Evolutionary conservation across 1,284 basidiomycete genomes (phyloP), one percentile per base, ranked within the genome.

Genomic region (Rhodotorula glutinis): DNA sequence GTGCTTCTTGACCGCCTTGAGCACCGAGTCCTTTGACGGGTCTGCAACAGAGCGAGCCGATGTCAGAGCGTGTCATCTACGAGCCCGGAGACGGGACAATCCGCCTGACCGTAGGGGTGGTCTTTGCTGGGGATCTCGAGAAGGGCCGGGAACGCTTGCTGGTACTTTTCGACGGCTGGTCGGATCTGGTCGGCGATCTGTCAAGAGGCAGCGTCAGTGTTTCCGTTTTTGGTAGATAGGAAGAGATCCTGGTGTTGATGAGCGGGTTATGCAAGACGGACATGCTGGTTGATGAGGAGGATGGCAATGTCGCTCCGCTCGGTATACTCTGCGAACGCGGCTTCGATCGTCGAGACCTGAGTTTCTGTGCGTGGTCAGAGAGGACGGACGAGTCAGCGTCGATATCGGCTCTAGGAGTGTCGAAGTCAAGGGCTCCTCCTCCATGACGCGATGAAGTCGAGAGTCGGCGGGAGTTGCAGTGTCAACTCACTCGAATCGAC

Each of bases 1-100:
- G 41, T 97, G 84, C 80, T 92, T 99, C 84, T 97, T 92, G 13
- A 99, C 96, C 56, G 96, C 88, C 80, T 97, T 98, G 75, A 99
- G 83, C 44, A 99, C 87, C 2, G 92, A 96, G 79, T 99, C 96
- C 80, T 98, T 98, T 16, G 88, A 86, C 10, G 96, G 96, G 80
- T 99, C 94, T 97, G 77, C n/a, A n/a, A n/a, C n/a, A n/a, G n/a
- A n/a, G n/a, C n/a, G n/a, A n/a, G n/a, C n/a, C n/a, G n/a, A n/a
- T n/a, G n/a, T n/a, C n/a, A 27, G 61, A 69, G 23, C 62, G 11
- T 19, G 17, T 11, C 0, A 25, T 10, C 10, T 11, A n/a, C n/a
- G n/a, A 40, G 30, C 9, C 13, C 13, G 17, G 30, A n/a, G 19
- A 9, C 30, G 49, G n/a, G n/a, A n/a, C n/a, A n/a, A n/a, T n/a